Evolutionary conservation across 2,329 filamentous ascomycete species (phyloP).

Genomic region (Fusarium chlamydosporum): DNA sequence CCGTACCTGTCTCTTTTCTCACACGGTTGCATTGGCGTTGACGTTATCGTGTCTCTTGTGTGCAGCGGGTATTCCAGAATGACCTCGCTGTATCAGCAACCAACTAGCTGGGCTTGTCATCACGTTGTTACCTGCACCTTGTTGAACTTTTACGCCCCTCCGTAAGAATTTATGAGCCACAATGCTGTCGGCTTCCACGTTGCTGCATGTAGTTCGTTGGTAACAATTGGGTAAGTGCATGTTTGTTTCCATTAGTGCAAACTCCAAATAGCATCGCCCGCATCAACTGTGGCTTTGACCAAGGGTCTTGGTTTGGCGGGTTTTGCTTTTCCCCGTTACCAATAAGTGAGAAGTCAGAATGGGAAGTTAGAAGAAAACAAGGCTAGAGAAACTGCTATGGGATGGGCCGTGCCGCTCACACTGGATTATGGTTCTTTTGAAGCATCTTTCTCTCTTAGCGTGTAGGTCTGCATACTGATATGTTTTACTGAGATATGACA

Average conservation of each 20-base stretch:
- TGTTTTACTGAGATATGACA: slow-evolving; percentile 2
- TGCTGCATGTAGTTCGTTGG: neutral
- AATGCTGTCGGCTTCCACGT: neutral
- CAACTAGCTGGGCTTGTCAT: neutral
- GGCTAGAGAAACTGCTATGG: slow-evolving; percentile 14
- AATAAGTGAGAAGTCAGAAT: neutral
- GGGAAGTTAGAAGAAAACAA: neutral
- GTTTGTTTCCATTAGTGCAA: slow-evolving; percentile 14
- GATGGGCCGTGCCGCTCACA: slow-evolving; percentile 46
- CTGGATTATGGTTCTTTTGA: neutral
- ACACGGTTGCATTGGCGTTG: neutral
- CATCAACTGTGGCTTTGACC: slow-evolving; percentile 25
- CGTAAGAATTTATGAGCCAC: neutral
- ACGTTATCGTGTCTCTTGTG: slow-evolving; percentile 2
- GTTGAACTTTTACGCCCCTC: neutral
- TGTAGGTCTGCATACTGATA: neutral
- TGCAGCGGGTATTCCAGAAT: slow-evolving; percentile 4
- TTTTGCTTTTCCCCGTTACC: neutral
- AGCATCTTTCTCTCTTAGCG: neutral
- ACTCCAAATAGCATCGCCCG: slow-evolving; percentile 5
- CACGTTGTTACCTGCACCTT: neutral
- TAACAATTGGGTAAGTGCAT: slow-evolving; percentile 13
- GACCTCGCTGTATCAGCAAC: too few relatives aligned
- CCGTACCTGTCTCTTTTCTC: neutral
- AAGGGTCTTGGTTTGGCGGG: too few relatives aligned